Base-by-base conservation (phyloP, 805 yeast species). In the Lachancea mirantina region DNA sequence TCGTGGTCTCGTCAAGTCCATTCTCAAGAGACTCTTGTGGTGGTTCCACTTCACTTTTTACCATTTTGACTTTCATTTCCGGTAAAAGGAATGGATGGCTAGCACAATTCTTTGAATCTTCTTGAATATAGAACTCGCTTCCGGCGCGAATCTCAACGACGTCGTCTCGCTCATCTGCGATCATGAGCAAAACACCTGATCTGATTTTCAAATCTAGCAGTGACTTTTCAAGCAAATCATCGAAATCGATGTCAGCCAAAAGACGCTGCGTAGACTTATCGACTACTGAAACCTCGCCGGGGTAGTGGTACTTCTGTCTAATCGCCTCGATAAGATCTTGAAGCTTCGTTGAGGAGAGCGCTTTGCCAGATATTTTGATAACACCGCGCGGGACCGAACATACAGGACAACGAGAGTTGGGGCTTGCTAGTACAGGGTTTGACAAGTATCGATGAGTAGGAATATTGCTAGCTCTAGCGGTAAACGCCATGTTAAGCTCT, bases 211-310 rank as follows among this genome's bases (percentile, higher is more conserved):
- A 55, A 1, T 70, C 72, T 1, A 41, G 36, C 11, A 92, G 58
- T 1, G 65, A 52, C 20, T 61, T 64, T 0, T 60, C 62, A 8
- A 66, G 46, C 48, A 89, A 78, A 49, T 88, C 97, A 30, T 84
- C 95, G 54, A 84, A 87, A 49, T 89, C 98, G 36, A 68, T 68
- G 58, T 92, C 98, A 46, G 84, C 84, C 6, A 92, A 53, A 39
- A 92, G 65, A 43, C 71, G 69, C 21, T 74, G 70, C 23, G 64
- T 59, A 4, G 40, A 48, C 8, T 52, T 40, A 39, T 57, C 60
- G 14, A 56, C 28, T 7, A 58, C 28, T 0, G 63, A 55, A 4
- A 52, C 37, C 23, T 55, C 61, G n/a, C 46, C 46, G 4, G 53
- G 72, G 50, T 75, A 84, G 0, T 64, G 65, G 46, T 79, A 78